Evolutionary conservation across 1,284 basidiomycete species (phyloP), one percentile per base, ranked within the genome.

Genomic region (Apiotrichum siamense): DNA sequence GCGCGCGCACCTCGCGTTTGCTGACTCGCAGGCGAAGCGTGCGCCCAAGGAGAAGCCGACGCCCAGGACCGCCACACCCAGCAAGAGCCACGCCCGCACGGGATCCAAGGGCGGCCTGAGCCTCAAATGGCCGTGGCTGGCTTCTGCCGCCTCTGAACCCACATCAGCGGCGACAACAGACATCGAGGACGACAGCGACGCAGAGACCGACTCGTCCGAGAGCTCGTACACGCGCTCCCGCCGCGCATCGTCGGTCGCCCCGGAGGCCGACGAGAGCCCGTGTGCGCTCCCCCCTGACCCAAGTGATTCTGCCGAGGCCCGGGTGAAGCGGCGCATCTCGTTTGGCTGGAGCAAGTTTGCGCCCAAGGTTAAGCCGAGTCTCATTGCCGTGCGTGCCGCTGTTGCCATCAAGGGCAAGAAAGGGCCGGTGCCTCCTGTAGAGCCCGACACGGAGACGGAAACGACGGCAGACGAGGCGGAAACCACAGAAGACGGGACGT

Each of bases 231-330:
- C 32, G 11, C 44, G 44, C 17, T 47, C 39, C 6, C 43, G 52
- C 29, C 47, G 55, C 13, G 44, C 45, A 13, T 53, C 51, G n/a
- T 50, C 49, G 3, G 18, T 56, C 11, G 56, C 61, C 0, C 65
- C 66, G 11, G 67, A 69, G 53, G 68, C 65, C 15, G 64, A 70
- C 52, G 65, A 67, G 42, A 54, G 63, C 3, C 58, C 60, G 3
- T 39, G 50, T 11, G 44, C 48, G 12, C 37, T 56, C 12, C 51
- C 57, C 1, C 42, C 55, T 5, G 32, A 47, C 9, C 18, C 49
- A 3, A 26, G 35, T 33, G 47, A 52, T 9, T 54, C 38, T 5
- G 31, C 47, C 23, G 56, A 60, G 37, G 52, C 38, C 6, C 40
- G 48, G 6, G 52, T 44, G 24, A 60, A 61, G 52, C 58, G 59